phyloP scores from a whole-genome alignment of 352 stramenopile genomes.

The Pythium sukuiense region DNA sequence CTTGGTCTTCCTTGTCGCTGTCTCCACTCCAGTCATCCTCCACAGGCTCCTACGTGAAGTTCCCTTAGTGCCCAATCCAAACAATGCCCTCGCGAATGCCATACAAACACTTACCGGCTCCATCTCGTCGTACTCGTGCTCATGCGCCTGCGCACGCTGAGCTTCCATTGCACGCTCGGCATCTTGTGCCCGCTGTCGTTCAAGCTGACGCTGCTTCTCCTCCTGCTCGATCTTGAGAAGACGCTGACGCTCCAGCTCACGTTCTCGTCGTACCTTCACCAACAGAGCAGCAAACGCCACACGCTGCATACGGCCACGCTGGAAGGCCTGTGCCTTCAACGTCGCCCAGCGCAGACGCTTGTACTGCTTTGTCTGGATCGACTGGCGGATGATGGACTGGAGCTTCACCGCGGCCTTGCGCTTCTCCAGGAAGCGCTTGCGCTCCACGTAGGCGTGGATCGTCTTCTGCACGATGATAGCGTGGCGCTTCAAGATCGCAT shows the following conservation, averaged over 20 bases:
- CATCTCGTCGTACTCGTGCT: conserved; percentile 40
- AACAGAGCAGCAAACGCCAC: conserved; percentile 50
- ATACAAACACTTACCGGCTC: conserved; percentile 48
- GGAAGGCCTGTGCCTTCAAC: conserved; percentile 55
- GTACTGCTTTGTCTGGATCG: conserved; percentile 44
- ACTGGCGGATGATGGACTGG: conserved; percentile 47
- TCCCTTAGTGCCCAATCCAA: conserved; percentile 50
- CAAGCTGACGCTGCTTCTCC: conserved; percentile 12
- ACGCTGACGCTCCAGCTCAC: conserved; percentile 34
- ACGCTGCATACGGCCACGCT: conserved; percentile 66
- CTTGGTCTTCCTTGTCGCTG: conserved; percentile 58
- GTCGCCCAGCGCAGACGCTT: conserved; percentile 41
- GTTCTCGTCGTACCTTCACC: conserved; percentile 42
- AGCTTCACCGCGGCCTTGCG: conserved; percentile 47
- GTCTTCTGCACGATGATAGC: conserved; percentile 79
- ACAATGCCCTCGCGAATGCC: neutral
- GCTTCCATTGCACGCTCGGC: conserved; percentile 26
- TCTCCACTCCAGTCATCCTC: conserved; percentile 81
- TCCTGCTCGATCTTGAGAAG: conserved; percentile 22
- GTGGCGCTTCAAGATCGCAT: conserved; percentile 70
- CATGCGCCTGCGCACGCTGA: conserved; percentile 5
- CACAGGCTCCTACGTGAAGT: conserved; percentile 72
- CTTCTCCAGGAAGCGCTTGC: conserved; percentile 54
- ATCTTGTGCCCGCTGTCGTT: conserved; percentile 32
- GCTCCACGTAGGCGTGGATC: conserved; percentile 57